Conservation (phyloP, 441 rosid genomes). For the Biscutella laevigata region DNA sequence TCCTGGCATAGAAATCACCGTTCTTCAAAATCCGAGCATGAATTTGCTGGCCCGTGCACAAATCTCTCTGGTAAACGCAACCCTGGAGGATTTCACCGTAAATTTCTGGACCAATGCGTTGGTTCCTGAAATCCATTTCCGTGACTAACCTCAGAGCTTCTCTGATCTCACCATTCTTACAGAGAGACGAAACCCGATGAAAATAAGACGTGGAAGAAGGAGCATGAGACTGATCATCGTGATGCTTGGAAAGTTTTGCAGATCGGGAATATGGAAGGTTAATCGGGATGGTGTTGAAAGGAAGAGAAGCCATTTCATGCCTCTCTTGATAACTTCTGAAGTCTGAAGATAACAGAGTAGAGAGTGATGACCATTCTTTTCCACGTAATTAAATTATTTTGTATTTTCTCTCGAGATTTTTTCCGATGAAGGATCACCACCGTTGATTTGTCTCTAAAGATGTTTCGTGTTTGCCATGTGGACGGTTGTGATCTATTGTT, state of each 20-base stretch:
- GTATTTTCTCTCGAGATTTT: neutral
- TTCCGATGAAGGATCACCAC: neutral
- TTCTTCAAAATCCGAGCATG: slow-evolving; percentile 64
- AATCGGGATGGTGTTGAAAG: slow-evolving; percentile 27
- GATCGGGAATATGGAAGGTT: slow-evolving; percentile 17
- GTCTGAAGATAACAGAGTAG: slow-evolving; percentile 20
- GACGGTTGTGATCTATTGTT: neutral
- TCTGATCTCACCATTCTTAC: slow-evolving; percentile 45
- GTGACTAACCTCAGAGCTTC: slow-evolving; percentile 47
- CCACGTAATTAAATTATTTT: neutral
- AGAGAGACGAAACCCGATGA: slow-evolving; percentile 42
- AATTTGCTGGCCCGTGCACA: slow-evolving; percentile 54
- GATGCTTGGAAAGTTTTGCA: slow-evolving; percentile 15
- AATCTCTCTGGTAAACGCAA: slow-evolving; percentile 51
- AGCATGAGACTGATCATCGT: slow-evolving; percentile 10
- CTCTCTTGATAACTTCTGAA: slow-evolving; percentile 9
- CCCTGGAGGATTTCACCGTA: slow-evolving; percentile 71
- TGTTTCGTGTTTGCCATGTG: neutral
- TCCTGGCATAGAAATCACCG: slow-evolving; percentile 43
- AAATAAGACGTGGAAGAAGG: slow-evolving; percentile 34
- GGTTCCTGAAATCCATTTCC: slow-evolving; percentile 35
- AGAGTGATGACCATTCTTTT: neutral
- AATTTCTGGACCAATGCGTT: slow-evolving; percentile 46
- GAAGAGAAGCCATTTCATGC: slow-evolving; percentile 62
- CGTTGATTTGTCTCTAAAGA: slow-evolving; percentile 3